Conservation (phyloP, 148 eudicot species). For the Rhododendron vialii region DNA sequence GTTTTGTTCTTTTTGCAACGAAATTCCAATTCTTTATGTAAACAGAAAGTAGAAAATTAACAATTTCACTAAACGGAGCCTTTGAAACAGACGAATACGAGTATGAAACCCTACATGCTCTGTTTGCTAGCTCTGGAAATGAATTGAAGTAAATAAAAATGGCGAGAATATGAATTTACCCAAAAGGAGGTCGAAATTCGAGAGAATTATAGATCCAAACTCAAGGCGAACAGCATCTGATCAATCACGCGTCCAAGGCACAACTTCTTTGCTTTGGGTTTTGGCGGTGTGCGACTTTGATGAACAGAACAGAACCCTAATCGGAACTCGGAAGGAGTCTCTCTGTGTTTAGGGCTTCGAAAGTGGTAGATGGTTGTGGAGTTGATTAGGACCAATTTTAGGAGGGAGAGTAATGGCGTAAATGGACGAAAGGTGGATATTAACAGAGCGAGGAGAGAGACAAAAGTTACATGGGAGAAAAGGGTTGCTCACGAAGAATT, state of each 20-base stretch:
- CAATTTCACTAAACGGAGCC: not conserved
- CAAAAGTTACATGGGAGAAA: not conserved
- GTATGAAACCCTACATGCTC: not conserved
- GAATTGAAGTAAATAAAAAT: not conserved
- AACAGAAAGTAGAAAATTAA: not conserved
- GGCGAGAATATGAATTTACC: not conserved
- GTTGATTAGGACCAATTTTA: not conserved
- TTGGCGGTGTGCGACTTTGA: not conserved
- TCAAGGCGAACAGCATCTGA: not conserved
- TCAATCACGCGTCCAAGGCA: conserved; percentile 4
- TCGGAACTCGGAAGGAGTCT: not conserved
- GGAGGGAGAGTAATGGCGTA: not conserved
- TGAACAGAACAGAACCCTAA: not conserved
- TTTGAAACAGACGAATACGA: not conserved
- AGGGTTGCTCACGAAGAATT: not conserved
- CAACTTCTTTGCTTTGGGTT: not conserved
- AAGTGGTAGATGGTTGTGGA: not conserved
- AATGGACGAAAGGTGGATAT: not conserved
- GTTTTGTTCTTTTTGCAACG: not conserved
- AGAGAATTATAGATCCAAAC: conserved; percentile 13
- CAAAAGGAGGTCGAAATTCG: not conserved
- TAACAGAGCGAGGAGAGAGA: not conserved
- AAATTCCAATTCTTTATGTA: not conserved
- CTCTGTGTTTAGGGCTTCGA: not conserved
- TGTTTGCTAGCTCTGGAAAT: not conserved